Evolutionary conservation across 805 yeast genomes (phyloP).

Genomic region (Hemisphaericaspora nanyangensis): DNA sequence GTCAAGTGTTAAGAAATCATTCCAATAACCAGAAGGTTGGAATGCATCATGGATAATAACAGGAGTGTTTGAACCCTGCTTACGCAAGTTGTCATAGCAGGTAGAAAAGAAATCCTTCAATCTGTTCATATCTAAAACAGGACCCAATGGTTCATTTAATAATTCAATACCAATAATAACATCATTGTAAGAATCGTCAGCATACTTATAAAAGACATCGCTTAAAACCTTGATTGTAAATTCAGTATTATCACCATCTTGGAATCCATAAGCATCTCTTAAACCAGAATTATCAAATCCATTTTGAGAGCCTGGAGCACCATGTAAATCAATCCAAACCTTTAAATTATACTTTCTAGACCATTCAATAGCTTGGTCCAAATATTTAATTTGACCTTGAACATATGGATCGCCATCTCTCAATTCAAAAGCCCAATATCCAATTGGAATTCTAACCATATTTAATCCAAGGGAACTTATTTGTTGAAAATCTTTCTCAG

Average conservation of each 20-base stretch:
- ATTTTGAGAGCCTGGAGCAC: slow-evolving; percentile 95
- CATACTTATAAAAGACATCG: slow-evolving; percentile 60
- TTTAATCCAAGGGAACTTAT: slow-evolving; percentile 69
- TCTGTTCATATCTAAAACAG: slow-evolving; percentile 54
- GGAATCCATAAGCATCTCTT: slow-evolving; percentile 62
- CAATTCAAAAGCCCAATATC: slow-evolving; percentile 84
- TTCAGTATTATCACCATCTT: slow-evolving; percentile 47
- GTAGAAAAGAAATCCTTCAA: slow-evolving; percentile 56
- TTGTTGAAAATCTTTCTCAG: slow-evolving; percentile 63
- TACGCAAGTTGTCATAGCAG: slow-evolving; percentile 65
- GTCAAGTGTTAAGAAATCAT: slow-evolving; percentile 42
- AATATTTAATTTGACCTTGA: slow-evolving; percentile 68
- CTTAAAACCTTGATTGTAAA: slow-evolving; percentile 55
- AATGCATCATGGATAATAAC: slow-evolving; percentile 84
- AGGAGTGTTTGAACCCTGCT: slow-evolving; percentile 46
- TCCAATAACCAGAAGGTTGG: slow-evolving; percentile 58
- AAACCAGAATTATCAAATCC: slow-evolving; percentile 94
- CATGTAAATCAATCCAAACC: slow-evolving; percentile 92
- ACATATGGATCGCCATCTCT: slow-evolving; percentile 78
- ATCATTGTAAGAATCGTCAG: slow-evolving; percentile 55
- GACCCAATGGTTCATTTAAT: slow-evolving; percentile 86
- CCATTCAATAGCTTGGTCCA: slow-evolving; percentile 80
- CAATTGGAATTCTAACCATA: slow-evolving; percentile 85
- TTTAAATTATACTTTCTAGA: slow-evolving; percentile 55
- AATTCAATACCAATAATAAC: slow-evolving; percentile 81